These are phyloP conservation scores for Coemansia furcata DNA, from an alignment of 192 early-diverging fungal species.

Conservation along the genomic window DNA sequence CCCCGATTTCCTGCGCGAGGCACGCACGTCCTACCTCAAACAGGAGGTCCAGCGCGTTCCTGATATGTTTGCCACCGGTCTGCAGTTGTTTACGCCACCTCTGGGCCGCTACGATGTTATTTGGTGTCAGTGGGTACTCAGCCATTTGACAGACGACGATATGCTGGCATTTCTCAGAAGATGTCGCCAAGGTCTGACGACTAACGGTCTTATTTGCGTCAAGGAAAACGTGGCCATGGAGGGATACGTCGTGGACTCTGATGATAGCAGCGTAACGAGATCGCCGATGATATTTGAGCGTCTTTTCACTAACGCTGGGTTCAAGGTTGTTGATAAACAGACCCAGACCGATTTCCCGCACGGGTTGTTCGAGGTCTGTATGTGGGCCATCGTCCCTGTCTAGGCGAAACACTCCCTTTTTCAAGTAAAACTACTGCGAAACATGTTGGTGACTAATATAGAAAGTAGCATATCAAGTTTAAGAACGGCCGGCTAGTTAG, in stretches of 20 bases:
- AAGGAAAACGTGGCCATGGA: conserved; percentile 83
- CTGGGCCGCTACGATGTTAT: conserved; percentile 82
- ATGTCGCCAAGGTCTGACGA: conserved; percentile 67
- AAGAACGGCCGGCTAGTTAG: not conserved
- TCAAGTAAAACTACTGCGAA: not conserved
- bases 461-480: not conserved
- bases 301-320: conserved; percentile 62
- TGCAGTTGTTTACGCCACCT: conserved; percentile 79
- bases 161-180: conserved; percentile 78
- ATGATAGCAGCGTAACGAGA: conserved; percentile 79
- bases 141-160: conserved; percentile 89
- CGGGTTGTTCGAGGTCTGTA: conserved; percentile 67
- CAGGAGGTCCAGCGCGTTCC: conserved; percentile 62
- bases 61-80: conserved; percentile 67
- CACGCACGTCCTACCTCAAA: conserved; percentile 59
- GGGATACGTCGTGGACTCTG: conserved; percentile 71
- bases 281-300: conserved; percentile 45
- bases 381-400: conserved; percentile 54
- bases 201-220: conserved; percentile 75
- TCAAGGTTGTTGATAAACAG: conserved; percentile 61
- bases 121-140: conserved; percentile 98
- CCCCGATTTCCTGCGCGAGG: conserved; percentile 72
- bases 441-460: not conserved
- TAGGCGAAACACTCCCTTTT: not conserved
- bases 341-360: conserved; percentile 67